These are phyloP conservation scores for Skeletonema menzelii DNA, from an alignment of 108 stramenopile species.

Conservation along the genomic window DNA sequence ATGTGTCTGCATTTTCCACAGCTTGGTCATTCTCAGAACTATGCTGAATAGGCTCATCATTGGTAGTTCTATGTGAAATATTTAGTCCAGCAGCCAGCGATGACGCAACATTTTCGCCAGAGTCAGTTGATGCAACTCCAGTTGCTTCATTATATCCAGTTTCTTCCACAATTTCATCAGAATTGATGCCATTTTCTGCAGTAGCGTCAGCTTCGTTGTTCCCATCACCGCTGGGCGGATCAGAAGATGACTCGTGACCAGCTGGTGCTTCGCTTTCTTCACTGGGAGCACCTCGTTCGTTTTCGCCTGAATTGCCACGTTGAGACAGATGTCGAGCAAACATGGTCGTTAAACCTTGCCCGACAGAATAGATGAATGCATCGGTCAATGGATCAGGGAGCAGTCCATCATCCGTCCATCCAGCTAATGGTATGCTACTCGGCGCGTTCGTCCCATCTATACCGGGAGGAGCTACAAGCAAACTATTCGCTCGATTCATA, in stretches of 20 bases:
- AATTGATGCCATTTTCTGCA: neutral
- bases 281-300: neutral
- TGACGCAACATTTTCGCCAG: conserved; percentile 43
- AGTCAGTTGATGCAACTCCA: conserved; percentile 9
- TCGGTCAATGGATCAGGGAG: conserved; percentile 63
- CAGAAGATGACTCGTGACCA: neutral
- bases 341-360: conserved; percentile 48
- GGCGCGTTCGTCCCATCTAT: neutral
- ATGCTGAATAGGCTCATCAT: neutral
- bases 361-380: conserved; percentile 68
- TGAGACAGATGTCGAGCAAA: neutral
- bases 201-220: neutral
- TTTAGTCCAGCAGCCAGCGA: conserved; percentile 59
- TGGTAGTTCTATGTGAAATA: conserved; percentile 42
- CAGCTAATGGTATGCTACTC: conserved; percentile 24
- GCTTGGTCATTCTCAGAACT: conserved; percentile 1
- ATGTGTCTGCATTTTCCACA: neutral
- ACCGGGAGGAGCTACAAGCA: neutral
- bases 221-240: neutral
- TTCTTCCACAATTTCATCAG: conserved; percentile 1
- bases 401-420: conserved; percentile 84
- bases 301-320: neutral
- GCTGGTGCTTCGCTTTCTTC: conserved; percentile 1
- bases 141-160: neutral
- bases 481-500: conserved; percentile 47